Evolutionary conservation across 78 protist species (phyloP), one percentile per base, ranked within the genome.

Genomic region (Neovahlkampfia damariscottae): DNA sequence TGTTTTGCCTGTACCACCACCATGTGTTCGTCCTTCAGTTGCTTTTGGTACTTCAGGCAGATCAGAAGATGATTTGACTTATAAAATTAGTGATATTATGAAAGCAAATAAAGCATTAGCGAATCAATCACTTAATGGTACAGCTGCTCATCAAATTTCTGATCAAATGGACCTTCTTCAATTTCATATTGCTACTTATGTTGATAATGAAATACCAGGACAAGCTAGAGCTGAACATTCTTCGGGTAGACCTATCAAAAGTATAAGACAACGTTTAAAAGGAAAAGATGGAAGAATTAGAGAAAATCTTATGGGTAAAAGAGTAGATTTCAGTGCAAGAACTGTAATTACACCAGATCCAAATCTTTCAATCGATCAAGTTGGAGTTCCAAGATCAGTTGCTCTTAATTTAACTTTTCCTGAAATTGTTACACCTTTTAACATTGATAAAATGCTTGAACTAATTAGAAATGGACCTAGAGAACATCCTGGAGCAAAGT

Each of bases 281-380:
- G 99, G 99, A 27, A 98, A 98, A 84, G 98, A 92, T 67, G 99
- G 99, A 34, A 85, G 99, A 19, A 81, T 98, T 35, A 89, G 99
- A 8, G 96, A 95, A 36, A 94, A 97, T 82, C 88, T 98, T 36
- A 98, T 98, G 99, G 99, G 99, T 34, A 98, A 98, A 83, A 98
- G 99, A 40, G 97, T 92, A 19, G 98, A 98, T 75, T 97, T 95
- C 80, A 83, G 92, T 1, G 99, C 99, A 8, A 92, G 99, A 19
- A 96, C 99, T 0, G 99, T 98, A 84, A 98, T 98, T 88, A 95
- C 98, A 5, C 91, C 95, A 73, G 99, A 98, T 79, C 98, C 99
- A 2, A 90, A 86, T 72, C 81, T 97, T 27, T 68, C 78, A 36
- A 82, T 94, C 27, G 98, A 95, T 72, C 86, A 95, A 59, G 96